These are phyloP conservation scores for Mycena sanguinolenta DNA, from an alignment of 768 basidiomycete genomes.

Conservation along the genomic window DNA sequence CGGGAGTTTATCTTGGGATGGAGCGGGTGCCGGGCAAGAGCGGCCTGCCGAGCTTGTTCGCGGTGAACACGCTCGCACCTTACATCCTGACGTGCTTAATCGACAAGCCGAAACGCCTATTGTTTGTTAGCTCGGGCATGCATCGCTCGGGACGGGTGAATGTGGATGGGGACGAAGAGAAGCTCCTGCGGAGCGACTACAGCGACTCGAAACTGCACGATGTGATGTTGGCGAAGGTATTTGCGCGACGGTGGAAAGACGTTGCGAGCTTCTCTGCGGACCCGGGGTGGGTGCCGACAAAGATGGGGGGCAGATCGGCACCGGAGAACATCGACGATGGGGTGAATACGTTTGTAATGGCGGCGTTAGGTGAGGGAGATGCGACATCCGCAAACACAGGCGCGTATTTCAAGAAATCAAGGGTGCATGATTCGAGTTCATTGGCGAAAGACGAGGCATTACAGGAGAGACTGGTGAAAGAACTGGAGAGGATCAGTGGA, in stretches of 20 bases:
- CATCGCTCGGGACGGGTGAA: background rate
- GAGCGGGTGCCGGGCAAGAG: background rate
- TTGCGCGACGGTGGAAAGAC: slow-evolving; percentile 2
- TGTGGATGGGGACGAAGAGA: background rate
- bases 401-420: background rate
- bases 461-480: background rate
- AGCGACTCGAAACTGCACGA: slow-evolving; percentile 5
- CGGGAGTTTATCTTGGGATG: background rate
- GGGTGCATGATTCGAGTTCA: background rate
- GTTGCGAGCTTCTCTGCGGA: slow-evolving; percentile 2
- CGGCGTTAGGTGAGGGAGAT: background rate
- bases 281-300: slow-evolving; percentile 2
- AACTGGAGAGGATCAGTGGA: slow-evolving; percentile 1
- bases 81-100: background rate
- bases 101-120: background rate
- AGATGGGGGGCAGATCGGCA: background rate
- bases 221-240: background rate
- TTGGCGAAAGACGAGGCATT: background rate
- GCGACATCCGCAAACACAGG: background rate
- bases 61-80: slow-evolving; percentile 1
- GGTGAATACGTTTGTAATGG: slow-evolving; percentile 2
- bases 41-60: slow-evolving; percentile 1
- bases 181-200: background rate
- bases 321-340: background rate
- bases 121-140: background rate